Evolutionary conservation across 2,329 filamentous ascomycete genomes (phyloP), one percentile per base, ranked within the genome.

Genomic region (Botryotinia convoluta): DNA sequence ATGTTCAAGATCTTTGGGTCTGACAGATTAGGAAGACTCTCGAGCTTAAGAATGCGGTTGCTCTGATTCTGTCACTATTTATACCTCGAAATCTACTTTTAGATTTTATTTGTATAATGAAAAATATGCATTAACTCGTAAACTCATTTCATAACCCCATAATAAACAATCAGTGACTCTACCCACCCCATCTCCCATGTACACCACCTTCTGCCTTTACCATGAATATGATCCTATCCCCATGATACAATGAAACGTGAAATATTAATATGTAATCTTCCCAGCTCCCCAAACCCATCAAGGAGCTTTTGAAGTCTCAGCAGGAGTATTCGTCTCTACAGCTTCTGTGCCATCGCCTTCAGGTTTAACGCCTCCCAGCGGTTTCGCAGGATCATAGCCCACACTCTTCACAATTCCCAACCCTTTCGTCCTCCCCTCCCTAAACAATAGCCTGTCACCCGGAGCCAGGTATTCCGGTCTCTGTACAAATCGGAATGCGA

Each of bases 401-500:
- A 98, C 88, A 57, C 90, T 89, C 82, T 97, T 98, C 68, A 99
- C 94, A 75, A 99, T 98, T 0, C 96, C 96, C 0, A 99, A 84
- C 0, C 96, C 96, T 85, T 98, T 98, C 0, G 96, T 99, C 75
- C 94, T 88, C 0, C 96, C 96, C 84, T 99, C 96, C 60, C 96
- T 89, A 86, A 99, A 99, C 29, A 99, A 84, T 45, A 99, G 88
- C 35, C 95, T 87, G 82, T 98, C 96, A 0, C 96, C 96, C 0
- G 94, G 91, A 0, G 91, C 92, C 20, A 99, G 84, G 77, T 97
- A 99, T 83, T 99, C 96, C 3, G 96, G 96, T 35, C 95, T 86
- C 82, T 98, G 96, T 5, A 98, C 92, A 80, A 99, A 99, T 16
- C 92, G 90, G 84, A 99, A 99, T 0, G 95, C 96, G 1, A 99